A percentile compares a stretch with the other conserved stretches of the same genome.
These are phyloP conservation scores for Ceratorhiza oryzae-sativae DNA, from an alignment of 1,284 basidiomycete species.

Conservation along the genomic window DNA sequence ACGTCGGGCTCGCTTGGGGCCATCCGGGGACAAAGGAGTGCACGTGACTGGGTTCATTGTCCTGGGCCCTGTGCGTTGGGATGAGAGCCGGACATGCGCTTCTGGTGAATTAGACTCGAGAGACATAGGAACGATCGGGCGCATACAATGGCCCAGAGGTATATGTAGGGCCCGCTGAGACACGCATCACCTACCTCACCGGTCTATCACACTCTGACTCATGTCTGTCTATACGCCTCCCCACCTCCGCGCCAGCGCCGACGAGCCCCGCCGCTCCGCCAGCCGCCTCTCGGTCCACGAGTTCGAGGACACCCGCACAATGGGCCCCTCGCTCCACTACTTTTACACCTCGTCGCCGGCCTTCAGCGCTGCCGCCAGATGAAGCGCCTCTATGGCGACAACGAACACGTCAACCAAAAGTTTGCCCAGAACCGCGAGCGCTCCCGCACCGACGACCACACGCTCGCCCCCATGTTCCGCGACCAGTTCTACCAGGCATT, in stretches of 20 bases:
- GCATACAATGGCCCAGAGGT: not conserved
- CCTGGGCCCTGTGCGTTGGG: not conserved
- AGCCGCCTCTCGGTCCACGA: conserved; percentile 13
- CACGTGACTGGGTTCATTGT: conserved; percentile 36
- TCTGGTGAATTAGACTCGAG: conserved; percentile 33
- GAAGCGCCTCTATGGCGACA: conserved; percentile 33
- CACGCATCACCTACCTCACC: not conserved
- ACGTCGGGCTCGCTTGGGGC: conserved; percentile 17
- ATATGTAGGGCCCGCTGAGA: not conserved
- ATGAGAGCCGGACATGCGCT: conserved; percentile 29
- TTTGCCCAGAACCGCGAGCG: conserved; percentile 33
- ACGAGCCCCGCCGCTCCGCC: not conserved
- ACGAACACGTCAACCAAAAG: conserved; percentile 34
- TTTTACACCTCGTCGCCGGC: conserved; percentile 30
- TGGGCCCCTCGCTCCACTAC: conserved; percentile 30
- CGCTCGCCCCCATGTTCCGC: conserved; percentile 32
- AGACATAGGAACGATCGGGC: conserved; percentile 16
- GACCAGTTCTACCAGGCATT: conserved; percentile 25
- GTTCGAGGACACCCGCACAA: conserved; percentile 35
- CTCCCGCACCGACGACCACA: conserved; percentile 24
- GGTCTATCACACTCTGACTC: not conserved
- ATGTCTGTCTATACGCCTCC: conserved; percentile 32
- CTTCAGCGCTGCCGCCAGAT: conserved; percentile 32
- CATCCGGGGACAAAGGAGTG: conserved; percentile 18
- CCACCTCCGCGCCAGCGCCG: conserved; percentile 24